These are phyloP conservation scores for Talaromyces funiculosus DNA, from an alignment of 2,329 filamentous ascomycete genomes.

Conservation along the genomic window DNA sequence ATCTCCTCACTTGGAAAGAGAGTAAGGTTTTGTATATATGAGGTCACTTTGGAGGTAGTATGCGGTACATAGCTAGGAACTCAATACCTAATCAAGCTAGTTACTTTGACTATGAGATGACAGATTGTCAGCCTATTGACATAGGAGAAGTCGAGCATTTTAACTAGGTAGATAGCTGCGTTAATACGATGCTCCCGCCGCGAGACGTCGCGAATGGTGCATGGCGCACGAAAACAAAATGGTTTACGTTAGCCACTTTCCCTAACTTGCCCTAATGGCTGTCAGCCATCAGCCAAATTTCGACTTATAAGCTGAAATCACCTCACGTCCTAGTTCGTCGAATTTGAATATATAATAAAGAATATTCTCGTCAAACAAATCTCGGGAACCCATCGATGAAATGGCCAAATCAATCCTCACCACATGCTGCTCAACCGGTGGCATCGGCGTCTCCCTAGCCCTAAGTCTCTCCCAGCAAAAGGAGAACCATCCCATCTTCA, in stretches of 20 bases:
- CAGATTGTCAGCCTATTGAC: too few relatives aligned
- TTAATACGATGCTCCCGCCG: too few relatives aligned
- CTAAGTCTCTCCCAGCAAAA: background rate
- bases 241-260: background rate
- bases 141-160: too few relatives aligned
- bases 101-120: background rate
- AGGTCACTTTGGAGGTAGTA: background rate
- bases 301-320: background rate
- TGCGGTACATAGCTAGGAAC: background rate
- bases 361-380: background rate
- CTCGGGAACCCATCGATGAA: background rate
- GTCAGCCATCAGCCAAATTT: background rate
- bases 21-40: background rate
- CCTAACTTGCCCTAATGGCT: background rate
- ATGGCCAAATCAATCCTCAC: background rate
- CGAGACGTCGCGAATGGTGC: background rate
- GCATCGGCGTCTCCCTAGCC: background rate
- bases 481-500: background rate
- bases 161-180: too few relatives aligned
- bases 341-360: background rate
- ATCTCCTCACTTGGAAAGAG: background rate
- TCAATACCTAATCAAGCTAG: too few relatives aligned
- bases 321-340: background rate
- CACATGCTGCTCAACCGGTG: background rate
- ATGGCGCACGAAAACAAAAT: background rate